A percentile compares a stretch with the other conserved stretches of the same genome.
Conservation (phyloP, 352 stramenopile genomes). For the Globisporangium emineosum region DNA sequence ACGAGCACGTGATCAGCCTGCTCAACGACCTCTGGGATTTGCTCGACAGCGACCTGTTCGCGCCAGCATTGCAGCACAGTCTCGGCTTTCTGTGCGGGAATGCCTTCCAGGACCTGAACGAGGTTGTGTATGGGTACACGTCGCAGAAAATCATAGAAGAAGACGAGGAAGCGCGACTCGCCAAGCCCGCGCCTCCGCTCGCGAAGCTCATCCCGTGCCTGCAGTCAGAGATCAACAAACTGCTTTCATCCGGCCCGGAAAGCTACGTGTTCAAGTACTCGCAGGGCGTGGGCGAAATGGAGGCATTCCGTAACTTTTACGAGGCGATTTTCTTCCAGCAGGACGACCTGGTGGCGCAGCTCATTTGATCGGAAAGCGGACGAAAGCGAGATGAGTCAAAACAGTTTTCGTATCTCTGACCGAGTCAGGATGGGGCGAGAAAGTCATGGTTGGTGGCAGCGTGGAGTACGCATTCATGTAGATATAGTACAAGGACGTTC, state of each 20-base stretch:
- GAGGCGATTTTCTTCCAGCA: constrained; percentile 81
- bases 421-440: neutral
- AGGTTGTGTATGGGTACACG: constrained; percentile 59
- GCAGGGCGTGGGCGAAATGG: constrained; percentile 69
- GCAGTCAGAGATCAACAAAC: constrained; percentile 68
- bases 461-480: constrained; percentile 1
- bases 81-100: constrained; percentile 76
- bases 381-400: neutral
- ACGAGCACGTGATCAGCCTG: constrained; percentile 72
- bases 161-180: constrained; percentile 25
- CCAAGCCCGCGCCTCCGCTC: constrained; percentile 58
- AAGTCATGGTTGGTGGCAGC: neutral
- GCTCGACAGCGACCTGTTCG: constrained; percentile 75
- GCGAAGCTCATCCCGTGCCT: constrained; percentile 79
- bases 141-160: constrained; percentile 21
- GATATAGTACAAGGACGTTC: constrained; percentile 2
- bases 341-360: constrained; percentile 32
- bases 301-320: constrained; percentile 83
- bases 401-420: neutral
- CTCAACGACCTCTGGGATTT: constrained; percentile 84
- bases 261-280: constrained; percentile 76
- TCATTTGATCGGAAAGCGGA: constrained; percentile 24
- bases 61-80: constrained; percentile 64
- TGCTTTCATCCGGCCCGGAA: constrained; percentile 46
- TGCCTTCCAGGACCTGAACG: constrained; percentile 77